Base-by-base conservation (phyloP, 805 yeast species). In the Lachancea fermentati region DNA sequence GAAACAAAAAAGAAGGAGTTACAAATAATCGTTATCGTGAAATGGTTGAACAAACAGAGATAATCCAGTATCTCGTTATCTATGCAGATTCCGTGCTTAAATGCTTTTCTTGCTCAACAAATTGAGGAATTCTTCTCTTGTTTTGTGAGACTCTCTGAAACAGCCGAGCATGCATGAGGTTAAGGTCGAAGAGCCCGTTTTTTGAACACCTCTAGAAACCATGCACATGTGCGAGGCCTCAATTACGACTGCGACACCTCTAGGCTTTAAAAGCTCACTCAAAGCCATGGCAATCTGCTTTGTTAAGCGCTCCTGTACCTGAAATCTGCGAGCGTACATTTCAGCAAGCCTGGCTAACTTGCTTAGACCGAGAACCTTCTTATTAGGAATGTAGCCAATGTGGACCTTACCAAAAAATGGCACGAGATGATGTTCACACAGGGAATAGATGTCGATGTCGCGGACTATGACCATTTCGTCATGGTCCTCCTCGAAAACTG, bases 191-290 rank as follows among this genome's bases (percentile, higher is more conserved):
- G 95, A 84, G 1, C 97, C 97, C 0, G 96, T 79, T 65, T 93
- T 93, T 63, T 93, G 97, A 19, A 93, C 86, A 42, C 98, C 98
- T 59, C 98, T 77, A 62, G 95, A 86, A 19, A 91, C 97, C 98
- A 93, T 93, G 64, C 98, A 93, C 98, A 93, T 93, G 61, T 93
- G 98, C 2, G 91, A 78, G 14, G 97, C 97, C 65, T 93, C 98
- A 55, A 93, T 88, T 19, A 93, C 97, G 30, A 93, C 98, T 1
- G 97, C 98, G 6, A 93, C 98, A 46, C 98, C 98, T 55, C 89
- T 76, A 13, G 98, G 98, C 56, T 84, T 81, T 55, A 93, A 71
- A 44, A 89, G 85, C 57, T 88, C 97, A 60, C 82, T 79, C 41
- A 93, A 66, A 1, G 97, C 97, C 84, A 88, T 85, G 24, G 98